These are phyloP conservation scores for Trichothecium sympodiale DNA, from an alignment of 2,329 filamentous ascomycete genomes.

Conservation along the genomic window DNA sequence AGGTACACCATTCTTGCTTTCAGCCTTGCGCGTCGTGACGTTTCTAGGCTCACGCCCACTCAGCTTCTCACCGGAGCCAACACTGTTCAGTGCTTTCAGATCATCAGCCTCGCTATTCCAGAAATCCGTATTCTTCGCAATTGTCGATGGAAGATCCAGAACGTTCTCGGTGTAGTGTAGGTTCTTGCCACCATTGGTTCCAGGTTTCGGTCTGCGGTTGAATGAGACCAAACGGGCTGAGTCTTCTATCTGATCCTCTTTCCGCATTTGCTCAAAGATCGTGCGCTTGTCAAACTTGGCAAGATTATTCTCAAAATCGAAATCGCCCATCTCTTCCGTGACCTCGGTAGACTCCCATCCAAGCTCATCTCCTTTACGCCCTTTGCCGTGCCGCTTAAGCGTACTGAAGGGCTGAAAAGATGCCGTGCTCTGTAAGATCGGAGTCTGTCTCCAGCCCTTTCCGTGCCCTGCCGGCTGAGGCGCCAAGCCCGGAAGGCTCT, in stretches of 20 bases:
- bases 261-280: slow-evolving; percentile 84
- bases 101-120: slow-evolving; percentile 68
- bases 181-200: slow-evolving; percentile 76
- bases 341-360: slow-evolving; percentile 96
- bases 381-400: slow-evolving; percentile 44
- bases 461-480: slow-evolving; percentile 22
- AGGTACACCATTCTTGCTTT: slow-evolving; percentile 37
- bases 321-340: slow-evolving; percentile 88
- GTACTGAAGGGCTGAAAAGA: slow-evolving; percentile 53
- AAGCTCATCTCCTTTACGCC: slow-evolving; percentile 44
- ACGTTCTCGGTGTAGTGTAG: slow-evolving; percentile 88
- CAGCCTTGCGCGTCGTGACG: slow-evolving; percentile 35
- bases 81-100: slow-evolving; percentile 30
- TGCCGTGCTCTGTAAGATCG: slow-evolving; percentile 46
- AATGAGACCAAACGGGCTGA: slow-evolving; percentile 83
- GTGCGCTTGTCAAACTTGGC: slow-evolving; percentile 91
- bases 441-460: slow-evolving; percentile 49
- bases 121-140: slow-evolving; percentile 36
- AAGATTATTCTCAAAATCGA: slow-evolving; percentile 82
- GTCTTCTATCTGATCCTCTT: slow-evolving; percentile 80
- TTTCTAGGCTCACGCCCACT: slow-evolving; percentile 41
- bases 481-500: background rate
- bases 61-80: slow-evolving; percentile 22
- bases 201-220: slow-evolving; percentile 61
- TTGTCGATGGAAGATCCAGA: slow-evolving; percentile 46